Base-by-base conservation (phyloP, 371 early-diverging fungal species). In the Haplosporangium sp. region DNA sequence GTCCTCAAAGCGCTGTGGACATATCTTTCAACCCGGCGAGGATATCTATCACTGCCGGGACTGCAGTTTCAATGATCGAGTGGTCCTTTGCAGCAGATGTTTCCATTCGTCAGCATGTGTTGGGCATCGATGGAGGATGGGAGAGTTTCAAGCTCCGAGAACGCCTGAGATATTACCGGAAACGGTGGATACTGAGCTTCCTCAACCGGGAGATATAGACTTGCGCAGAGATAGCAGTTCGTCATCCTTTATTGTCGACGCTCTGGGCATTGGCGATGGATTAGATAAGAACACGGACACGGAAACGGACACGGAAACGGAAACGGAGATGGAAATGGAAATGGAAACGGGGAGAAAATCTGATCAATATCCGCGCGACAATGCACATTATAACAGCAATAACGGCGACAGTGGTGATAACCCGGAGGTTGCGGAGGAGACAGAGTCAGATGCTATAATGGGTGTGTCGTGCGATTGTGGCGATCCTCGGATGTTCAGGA, bases 21-120 rank as follows among this genome's bases (percentile, higher is more conserved):
- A 72, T 51, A 37, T 77, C 12, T 77, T 77, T 45, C 51, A 57
- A 41, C 62, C 62, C 1, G 79, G 73, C 4, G 79, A 77, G 40
- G 79, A 77, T 48, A 55, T 77, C 0, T 77, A 77, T 29, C 79
- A 77, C 43, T 77, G 79, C 14, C 56, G 54, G n/a, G 79, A 77
- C 23, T 77, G 79, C 46, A 77, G 79, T 38, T 38, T 62, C 20
- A 59, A 77, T 36, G 65, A 72, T 0, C 53, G 42, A n/a, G 72
- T 64, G 10, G 62, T 65, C 2, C 58, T 77, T 10, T 77, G 79
- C 55, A 68, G 79, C 16, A 53, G 79, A 11, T 77, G 79, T 38
- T 77, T 77, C 54, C 73, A 68, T 50, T 52, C 40, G 2, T 77
- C 79, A 1, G 58, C 46, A 0, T 77, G 79, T 42, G 55, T 72